Evolutionary conservation across 768 basidiomycete genomes (phyloP).

Genomic region (Suillus placidus): DNA sequence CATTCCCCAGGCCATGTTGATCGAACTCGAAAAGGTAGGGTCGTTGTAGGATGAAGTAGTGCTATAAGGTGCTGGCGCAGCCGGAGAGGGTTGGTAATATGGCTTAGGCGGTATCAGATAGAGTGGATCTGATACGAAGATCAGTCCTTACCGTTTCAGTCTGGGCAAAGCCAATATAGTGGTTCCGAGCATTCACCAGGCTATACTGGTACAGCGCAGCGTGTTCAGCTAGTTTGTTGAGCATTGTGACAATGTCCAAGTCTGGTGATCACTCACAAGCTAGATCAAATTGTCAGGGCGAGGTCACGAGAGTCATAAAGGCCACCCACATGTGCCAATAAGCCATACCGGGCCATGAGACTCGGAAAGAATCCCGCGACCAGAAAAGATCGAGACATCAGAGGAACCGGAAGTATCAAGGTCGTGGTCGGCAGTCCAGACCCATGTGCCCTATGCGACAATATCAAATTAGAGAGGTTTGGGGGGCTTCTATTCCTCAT

Average conservation of each 20-base stretch:
- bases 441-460: conserved; percentile 62
- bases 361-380: conserved; percentile 77
- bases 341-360: conserved; percentile 81
- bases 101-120: conserved; percentile 34
- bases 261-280: conserved; percentile 25
- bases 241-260: neutral
- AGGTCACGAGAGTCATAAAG: neutral
- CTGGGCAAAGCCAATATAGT: conserved; percentile 55
- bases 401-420: conserved; percentile 54
- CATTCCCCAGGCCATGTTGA: conserved; percentile 45
- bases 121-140: neutral
- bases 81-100: conserved; percentile 52
- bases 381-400: conserved; percentile 60
- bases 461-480: conserved; percentile 3
- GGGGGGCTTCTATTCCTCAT: neutral
- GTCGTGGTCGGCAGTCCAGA: conserved; percentile 83
- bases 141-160: conserved; percentile 47
- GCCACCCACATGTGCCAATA: conserved; percentile 59
- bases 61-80: conserved; percentile 45
- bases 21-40: conserved; percentile 38
- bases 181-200: conserved; percentile 45
- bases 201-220: conserved; percentile 52
- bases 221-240: conserved; percentile 42
- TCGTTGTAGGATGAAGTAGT: conserved; percentile 39
- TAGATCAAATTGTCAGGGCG: conserved; percentile 19